Evolutionary conservation across 495 filamentous ascomycete genomes (phyloP).

Genomic region (Tuber magnatum): DNA sequence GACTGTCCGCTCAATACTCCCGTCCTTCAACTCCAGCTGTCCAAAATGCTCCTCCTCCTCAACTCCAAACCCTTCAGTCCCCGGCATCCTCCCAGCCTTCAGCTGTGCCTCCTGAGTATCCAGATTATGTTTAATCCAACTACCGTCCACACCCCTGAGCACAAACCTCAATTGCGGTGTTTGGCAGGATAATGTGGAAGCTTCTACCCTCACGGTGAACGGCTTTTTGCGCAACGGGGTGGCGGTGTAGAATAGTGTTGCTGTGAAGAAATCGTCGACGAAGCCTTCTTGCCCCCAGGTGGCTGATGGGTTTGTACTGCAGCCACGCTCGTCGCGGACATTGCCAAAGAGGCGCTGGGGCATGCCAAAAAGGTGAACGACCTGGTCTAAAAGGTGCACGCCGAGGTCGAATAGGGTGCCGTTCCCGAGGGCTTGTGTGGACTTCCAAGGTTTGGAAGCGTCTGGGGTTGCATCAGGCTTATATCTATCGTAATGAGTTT

Average conservation of each 20-base stretch:
- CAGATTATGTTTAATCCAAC: conserved; percentile 70
- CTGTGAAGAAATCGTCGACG: conserved; percentile 36
- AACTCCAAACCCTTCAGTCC: conserved; percentile 51
- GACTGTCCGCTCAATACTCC: conserved; percentile 41
- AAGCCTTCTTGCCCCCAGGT: conserved; percentile 34
- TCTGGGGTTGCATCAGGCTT: conserved; percentile 50
- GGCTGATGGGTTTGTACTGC: conserved; percentile 26
- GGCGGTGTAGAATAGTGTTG: conserved; percentile 29
- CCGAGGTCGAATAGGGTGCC: conserved; percentile 78
- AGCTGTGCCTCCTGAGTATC: conserved; percentile 80
- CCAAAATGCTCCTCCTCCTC: conserved; percentile 51
- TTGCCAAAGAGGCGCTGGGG: conserved; percentile 63
- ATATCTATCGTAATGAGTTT: conserved; percentile 80
- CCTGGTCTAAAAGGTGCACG: conserved; percentile 76
- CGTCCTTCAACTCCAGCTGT: conserved; percentile 43
- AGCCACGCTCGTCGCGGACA: conserved; percentile 59
- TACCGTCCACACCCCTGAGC: conserved; percentile 72
- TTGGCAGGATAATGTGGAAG: conserved; percentile 63
- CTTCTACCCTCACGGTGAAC: conserved; percentile 41
- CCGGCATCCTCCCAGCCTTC: conserved; percentile 53
- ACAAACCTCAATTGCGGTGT: conserved; percentile 67
- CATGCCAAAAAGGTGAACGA: conserved; percentile 67
- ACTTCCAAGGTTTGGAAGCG: conserved; percentile 60
- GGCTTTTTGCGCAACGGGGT: conserved; percentile 8
- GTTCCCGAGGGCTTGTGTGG: conserved; percentile 55